phyloP scores from a whole-genome alignment of 257 asterid genomes.

The Striga asiatica region DNA sequence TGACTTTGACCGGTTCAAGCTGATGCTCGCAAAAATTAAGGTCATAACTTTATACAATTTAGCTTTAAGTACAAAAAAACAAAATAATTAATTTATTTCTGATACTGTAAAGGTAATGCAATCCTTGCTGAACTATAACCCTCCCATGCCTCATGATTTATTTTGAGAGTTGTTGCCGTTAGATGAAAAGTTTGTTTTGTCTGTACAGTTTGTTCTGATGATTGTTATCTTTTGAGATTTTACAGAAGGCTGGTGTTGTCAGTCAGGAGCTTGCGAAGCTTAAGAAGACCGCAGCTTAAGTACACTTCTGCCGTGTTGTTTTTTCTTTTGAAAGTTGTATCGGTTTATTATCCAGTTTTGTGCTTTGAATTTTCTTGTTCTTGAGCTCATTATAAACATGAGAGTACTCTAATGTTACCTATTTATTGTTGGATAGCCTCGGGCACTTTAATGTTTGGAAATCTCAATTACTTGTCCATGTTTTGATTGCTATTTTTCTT shows the following conservation, averaged over 20 bases:
- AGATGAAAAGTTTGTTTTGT: neutral
- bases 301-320: neutral
- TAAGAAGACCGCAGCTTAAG: slow-evolving; percentile 33
- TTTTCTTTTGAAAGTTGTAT: slow-evolving; percentile 1
- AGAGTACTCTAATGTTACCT: slow-evolving; percentile 14
- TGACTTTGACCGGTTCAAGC: slow-evolving; percentile 81
- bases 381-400: slow-evolving; percentile 3
- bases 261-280: slow-evolving; percentile 85
- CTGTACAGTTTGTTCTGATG: neutral
- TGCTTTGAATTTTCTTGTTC: slow-evolving; percentile 12
- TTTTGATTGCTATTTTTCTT: too few species aligned
- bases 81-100: too few species aligned
- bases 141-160: neutral
- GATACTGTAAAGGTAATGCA: neutral
- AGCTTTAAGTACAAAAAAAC: too few species aligned
- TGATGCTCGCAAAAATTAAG: slow-evolving; percentile 89
- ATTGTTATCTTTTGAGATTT: neutral
- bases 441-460: too few species aligned
- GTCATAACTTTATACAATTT: slow-evolving; percentile 18
- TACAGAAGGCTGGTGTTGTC: slow-evolving; percentile 81
- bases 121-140: neutral
- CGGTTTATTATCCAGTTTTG: slow-evolving; percentile 8
- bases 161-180: neutral
- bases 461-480: too few species aligned
- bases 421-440: neutral